Conservation (phyloP, 306 rosid species). For the Prunus padus region DNA sequence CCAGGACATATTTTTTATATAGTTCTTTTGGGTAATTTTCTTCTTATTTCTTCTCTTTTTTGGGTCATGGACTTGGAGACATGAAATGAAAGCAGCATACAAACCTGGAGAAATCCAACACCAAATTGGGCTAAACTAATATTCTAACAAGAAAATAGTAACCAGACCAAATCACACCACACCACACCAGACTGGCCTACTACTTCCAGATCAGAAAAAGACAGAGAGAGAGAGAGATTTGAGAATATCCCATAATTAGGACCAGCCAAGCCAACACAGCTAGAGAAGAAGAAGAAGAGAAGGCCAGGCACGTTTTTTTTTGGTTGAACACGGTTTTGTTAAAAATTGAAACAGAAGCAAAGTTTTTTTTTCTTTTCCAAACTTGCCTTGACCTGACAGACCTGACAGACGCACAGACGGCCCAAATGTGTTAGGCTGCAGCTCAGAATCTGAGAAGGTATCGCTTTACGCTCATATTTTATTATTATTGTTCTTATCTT, state of each 20-base stretch:
- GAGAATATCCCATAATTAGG: not conserved
- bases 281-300: no score
- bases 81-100: no score
- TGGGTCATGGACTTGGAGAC: no score
- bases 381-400: not conserved
- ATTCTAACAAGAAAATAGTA: not conserved
- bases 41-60: no score
- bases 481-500: not conserved
- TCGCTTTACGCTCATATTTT: conserved; percentile 20
- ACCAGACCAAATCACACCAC: not conserved
- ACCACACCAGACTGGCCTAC: not conserved
- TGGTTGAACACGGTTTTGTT: not conserved
- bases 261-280: not conserved
- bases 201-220: not conserved
- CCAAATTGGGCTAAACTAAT: no score
- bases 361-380: not conserved
- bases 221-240: not conserved
- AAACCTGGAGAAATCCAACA: no score
- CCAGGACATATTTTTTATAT: no score
- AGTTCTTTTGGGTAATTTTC: no score
- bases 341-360: not conserved
- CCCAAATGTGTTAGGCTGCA: conserved; percentile 40
- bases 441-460: conserved; percentile 31
- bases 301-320: not conserved
- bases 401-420: conserved; percentile 26